Evolutionary conservation across 2,329 filamentous ascomycete species (phyloP), one percentile per base, ranked within the genome.

Genomic region (Exophiala calicioides): DNA sequence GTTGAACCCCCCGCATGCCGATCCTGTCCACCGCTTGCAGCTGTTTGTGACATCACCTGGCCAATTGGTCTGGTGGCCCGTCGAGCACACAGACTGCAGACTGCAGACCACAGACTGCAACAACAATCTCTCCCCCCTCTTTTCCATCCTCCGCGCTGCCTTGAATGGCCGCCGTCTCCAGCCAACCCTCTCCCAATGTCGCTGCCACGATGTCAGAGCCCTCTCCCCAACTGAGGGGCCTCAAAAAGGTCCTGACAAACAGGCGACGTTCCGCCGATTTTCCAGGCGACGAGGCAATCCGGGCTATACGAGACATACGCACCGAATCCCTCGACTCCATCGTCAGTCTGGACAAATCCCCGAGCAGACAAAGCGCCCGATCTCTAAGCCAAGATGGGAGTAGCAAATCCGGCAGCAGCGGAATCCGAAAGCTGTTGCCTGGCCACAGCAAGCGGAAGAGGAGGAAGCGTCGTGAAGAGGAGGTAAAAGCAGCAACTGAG

Each of bases 391-490:
- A 67, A 33, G 69, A 64, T 37, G 67, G 66, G 53, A 62, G 65
- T 53, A 60, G 60, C 40, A 69, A 68, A 58, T 63, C 66, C 52
- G 62, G 62, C 32, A 53, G 63, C 35, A 72, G 68, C 55, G 73
- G 75, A 42, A 70, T 82, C 52, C 74, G 77, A 8, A 78, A 74
- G 55, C 63, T 81, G 45, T 70, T 79, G 42, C 63, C 68, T 19
- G 64, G 66, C 21, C 65, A 67, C 38, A 63, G 65, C 24, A 68
- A 66, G 60, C 71, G 72, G 47, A 74, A 72, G 55, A 71, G 74
- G 57, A 62, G 61, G 33, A 66, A 62, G 42, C 59, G 61, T 48
- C 60, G 50, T 24, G 53, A 59, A 35, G 44, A 55, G 20, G 57
- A 60, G 41, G 42, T 60, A 23, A 52, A 55, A 33, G 44, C 39